Percentiles rank a stretch among this genome's conserved stretches.
phyloP scores from a whole-genome alignment of 2,329 filamentous ascomycete genomes.

The Claviceps digitariae region DNA sequence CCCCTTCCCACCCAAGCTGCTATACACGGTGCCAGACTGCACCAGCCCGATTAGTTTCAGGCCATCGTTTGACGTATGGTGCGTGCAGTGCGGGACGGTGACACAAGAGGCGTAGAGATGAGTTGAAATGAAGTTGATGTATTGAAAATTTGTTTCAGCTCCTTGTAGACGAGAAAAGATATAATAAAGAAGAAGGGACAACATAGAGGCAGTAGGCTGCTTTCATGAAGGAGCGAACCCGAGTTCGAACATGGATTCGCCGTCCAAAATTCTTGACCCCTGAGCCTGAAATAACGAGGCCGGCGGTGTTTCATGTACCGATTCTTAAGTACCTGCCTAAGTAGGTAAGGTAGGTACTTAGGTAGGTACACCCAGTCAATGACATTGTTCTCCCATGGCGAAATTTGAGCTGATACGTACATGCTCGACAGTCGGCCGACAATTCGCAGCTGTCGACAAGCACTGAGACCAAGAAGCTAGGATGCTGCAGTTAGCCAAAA shows the following conservation, averaged over 20 bases:
- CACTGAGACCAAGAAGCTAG: neutral
- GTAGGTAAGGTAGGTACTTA: too few species aligned
- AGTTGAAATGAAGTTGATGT: neutral
- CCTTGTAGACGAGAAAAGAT: too few species aligned
- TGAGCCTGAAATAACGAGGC: too few species aligned
- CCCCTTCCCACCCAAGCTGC: neutral
- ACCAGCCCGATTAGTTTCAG: conserved; percentile 1
- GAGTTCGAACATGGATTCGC: too few species aligned
- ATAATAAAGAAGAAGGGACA: too few species aligned
- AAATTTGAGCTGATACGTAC: neutral
- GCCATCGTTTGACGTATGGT: neutral
- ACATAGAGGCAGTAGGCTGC: too few species aligned
- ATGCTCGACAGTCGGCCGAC: neutral
- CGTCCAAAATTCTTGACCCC: too few species aligned
- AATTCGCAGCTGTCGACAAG: neutral
- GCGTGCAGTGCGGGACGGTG: neutral
- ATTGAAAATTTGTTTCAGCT: neutral
- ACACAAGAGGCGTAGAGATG: neutral
- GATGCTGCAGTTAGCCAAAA: neutral
- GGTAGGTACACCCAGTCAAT: too few species aligned
- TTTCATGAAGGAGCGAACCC: too few species aligned
- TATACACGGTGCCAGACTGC: neutral
- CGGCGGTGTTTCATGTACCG: neutral
- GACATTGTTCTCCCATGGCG: too few species aligned
- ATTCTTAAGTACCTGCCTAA: too few species aligned